Base-by-base conservation (phyloP, 2,329 filamentous ascomycete species). In the Hypoxylon sp. region DNA sequence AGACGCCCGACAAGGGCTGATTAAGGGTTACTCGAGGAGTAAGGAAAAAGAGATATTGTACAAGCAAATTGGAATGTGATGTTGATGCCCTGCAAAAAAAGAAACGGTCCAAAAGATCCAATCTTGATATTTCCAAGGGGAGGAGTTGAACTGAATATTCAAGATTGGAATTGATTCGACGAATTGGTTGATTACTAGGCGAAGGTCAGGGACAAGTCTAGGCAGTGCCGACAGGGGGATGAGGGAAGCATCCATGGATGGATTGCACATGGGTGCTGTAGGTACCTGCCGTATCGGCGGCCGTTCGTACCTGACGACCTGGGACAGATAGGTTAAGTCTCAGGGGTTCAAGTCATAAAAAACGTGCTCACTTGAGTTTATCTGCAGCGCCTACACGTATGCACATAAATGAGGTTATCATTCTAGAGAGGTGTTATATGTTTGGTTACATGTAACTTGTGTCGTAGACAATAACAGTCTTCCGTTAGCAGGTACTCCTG, bases 111-210 rank as follows among this genome's bases (percentile, higher is more conserved):
- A 63, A 58, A n/a, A 57, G 44, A 63, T 68, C 51, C 64, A 64
- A 67, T 28, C 36, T 54, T 18, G 46, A 64, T 45, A 51, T 55
- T 65, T 60, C 51, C 62, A 54, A 63, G 46, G 59, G 52, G 38
- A 49, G 16, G 46, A 49, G 56, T 49, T 54, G 49, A 59, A 65
- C 61, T 67, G 61, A 59, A 65, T 56, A 52, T 68, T 65, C 33
- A 63, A 55, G 63, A 64, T 50, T 51, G 57, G 46, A 54, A 68
- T 64, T 64, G 63, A 61, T 66, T 66, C 54, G 65, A 68, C 59
- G 59, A 66, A 64, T 61, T 63, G 53, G 61, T 61, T 40, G 36
- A 40, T 40, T 40, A 6, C 24, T 26, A 26, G 24, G 24, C 6
- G 45, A 55, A 40, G 59, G 45, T 54, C 51, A 59, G 50, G 61